Evolutionary conservation across 2,329 filamentous ascomycete genomes (phyloP).

Genomic region (Fusarium xyrophilum): DNA sequence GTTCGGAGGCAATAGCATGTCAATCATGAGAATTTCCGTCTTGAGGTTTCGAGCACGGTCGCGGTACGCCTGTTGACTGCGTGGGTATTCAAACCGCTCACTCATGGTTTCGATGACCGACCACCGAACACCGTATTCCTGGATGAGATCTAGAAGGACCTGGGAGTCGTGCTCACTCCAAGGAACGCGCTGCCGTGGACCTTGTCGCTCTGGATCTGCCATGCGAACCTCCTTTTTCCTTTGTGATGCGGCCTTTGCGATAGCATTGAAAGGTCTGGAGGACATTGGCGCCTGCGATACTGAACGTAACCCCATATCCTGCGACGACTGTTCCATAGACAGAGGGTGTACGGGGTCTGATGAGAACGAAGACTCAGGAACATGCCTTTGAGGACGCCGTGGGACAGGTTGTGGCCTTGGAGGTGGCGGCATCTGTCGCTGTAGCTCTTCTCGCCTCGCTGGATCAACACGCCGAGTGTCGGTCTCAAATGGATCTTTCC

Average conservation of each 20-base stretch:
- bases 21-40: slow-evolving; percentile 57
- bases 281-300: neutral
- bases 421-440: slow-evolving; percentile 20
- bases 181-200: slow-evolving; percentile 39
- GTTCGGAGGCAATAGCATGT: slow-evolving; percentile 52
- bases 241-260: slow-evolving; percentile 40
- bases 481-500: slow-evolving; percentile 41
- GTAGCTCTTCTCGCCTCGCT: slow-evolving; percentile 30
- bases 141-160: slow-evolving; percentile 53
- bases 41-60: slow-evolving; percentile 66
- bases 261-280: slow-evolving; percentile 31
- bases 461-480: slow-evolving; percentile 40
- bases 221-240: slow-evolving; percentile 29
- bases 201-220: slow-evolving; percentile 9
- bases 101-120: slow-evolving; percentile 44
- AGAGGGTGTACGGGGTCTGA: slow-evolving; percentile 25
- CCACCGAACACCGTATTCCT: slow-evolving; percentile 42
- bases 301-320: neutral
- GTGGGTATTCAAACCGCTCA: slow-evolving; percentile 50
- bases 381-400: slow-evolving; percentile 6
- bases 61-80: slow-evolving; percentile 63
- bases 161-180: slow-evolving; percentile 55
- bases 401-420: slow-evolving; percentile 13
- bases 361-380: neutral
- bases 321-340: slow-evolving; percentile 38